Conservation (phyloP, 805 yeast genomes). For the Pichia paraexigua region DNA sequence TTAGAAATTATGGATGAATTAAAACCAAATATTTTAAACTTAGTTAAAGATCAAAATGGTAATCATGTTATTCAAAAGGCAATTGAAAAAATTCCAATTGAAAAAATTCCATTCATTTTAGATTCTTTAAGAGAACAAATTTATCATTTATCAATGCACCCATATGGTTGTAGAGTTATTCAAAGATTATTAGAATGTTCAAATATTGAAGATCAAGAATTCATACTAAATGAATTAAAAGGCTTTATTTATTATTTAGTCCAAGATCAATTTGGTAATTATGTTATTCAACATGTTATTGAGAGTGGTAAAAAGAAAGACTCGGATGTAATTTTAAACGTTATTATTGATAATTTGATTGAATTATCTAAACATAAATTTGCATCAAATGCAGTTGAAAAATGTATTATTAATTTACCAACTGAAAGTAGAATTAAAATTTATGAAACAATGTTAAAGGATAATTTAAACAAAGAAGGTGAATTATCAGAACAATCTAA, state of each 20-base stretch:
- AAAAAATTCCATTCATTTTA: conserved; percentile 60
- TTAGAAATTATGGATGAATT: conserved; percentile 63
- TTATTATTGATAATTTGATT: conserved; percentile 56
- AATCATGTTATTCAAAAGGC: conserved; percentile 96
- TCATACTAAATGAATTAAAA: conserved; percentile 64
- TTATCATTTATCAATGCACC: conserved; percentile 85
- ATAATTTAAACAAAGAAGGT: conserved; percentile 34
- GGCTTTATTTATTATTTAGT: conserved; percentile 66
- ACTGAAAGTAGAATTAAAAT: conserved; percentile 52
- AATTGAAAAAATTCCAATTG: conserved; percentile 76
- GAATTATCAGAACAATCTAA: conserved; percentile 57
- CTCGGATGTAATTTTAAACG: conserved; percentile 48
- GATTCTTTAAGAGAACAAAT: conserved; percentile 62
- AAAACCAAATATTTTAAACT: conserved; percentile 43
- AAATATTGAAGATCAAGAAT: conserved; percentile 50
- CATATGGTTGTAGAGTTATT: conserved; percentile 95
- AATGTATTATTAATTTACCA: conserved; percentile 72
- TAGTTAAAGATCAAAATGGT: conserved; percentile 94
- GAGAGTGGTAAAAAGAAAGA: conserved; percentile 69
- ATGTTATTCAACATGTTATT: conserved; percentile 91
- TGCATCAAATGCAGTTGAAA: conserved; percentile 96
- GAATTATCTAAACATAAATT: conserved; percentile 91
- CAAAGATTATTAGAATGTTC: conserved; percentile 87
- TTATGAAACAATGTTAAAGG: conserved; percentile 58
- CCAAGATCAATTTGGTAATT: conserved; percentile 96